Evolutionary conservation across 495 filamentous ascomycete species (phyloP).

Genomic region (Durotheca rogersii): DNA sequence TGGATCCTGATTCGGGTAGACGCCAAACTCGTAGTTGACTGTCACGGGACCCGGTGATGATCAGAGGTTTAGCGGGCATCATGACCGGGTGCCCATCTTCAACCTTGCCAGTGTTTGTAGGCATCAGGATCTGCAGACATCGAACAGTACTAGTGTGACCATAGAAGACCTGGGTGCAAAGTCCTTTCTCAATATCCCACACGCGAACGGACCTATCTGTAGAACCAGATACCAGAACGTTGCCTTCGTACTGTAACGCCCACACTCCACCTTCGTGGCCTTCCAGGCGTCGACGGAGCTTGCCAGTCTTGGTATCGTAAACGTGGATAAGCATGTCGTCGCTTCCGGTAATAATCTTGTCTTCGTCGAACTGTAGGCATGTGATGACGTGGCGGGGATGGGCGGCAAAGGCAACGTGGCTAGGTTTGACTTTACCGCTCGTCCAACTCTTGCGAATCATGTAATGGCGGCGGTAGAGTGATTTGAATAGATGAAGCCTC

Average conservation of each 20-base stretch:
- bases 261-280: slow-evolving; percentile 98
- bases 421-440: slow-evolving; percentile 77
- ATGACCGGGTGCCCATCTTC: slow-evolving; percentile 74
- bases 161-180: slow-evolving; percentile 92
- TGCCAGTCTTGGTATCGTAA: slow-evolving; percentile 95
- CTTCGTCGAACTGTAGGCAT: slow-evolving; percentile 93
- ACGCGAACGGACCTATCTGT: slow-evolving; percentile 95
- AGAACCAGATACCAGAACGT: slow-evolving; percentile 91
- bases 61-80: slow-evolving; percentile 88
- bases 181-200: slow-evolving; percentile 92
- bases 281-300: slow-evolving; percentile 74
- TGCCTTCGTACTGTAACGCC: slow-evolving; percentile 95
- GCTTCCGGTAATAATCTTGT: slow-evolving; percentile 96
- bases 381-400: slow-evolving; percentile 97
- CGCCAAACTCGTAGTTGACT: slow-evolving; percentile 95
- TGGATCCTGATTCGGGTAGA: slow-evolving; percentile 77
- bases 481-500: slow-evolving; percentile 90
- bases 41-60: slow-evolving; percentile 96
- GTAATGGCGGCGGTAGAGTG: slow-evolving; percentile 88
- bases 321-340: slow-evolving; percentile 98
- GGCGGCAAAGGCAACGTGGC: slow-evolving; percentile 91
- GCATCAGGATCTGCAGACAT: slow-evolving; percentile 92
- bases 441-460: slow-evolving; percentile 92
- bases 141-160: slow-evolving; percentile 97
- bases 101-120: slow-evolving; percentile 70